phyloP scores from a whole-genome alignment of 2,329 filamentous ascomycete genomes.

The Chrysoporthe cubensis region DNA sequence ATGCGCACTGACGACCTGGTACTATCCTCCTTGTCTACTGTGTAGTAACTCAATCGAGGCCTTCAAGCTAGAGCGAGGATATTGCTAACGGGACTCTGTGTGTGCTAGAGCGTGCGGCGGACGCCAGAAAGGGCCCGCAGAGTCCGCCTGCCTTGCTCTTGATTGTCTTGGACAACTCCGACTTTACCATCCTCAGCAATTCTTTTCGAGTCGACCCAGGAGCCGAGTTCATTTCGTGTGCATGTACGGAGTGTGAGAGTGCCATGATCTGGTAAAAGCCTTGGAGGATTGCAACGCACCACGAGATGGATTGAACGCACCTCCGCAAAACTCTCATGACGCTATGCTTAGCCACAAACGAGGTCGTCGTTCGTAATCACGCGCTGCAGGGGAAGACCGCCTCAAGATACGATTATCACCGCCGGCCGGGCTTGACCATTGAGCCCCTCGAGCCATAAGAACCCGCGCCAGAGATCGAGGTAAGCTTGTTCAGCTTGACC shows the following conservation, averaged over 20 bases:
- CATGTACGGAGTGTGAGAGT: not conserved
- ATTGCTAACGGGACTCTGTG: not conserved
- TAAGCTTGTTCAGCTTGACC: conserved; percentile 65
- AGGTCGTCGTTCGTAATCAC: not conserved
- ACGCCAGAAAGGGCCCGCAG: not conserved
- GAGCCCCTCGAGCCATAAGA: conserved; percentile 28
- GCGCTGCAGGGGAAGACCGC: not conserved
- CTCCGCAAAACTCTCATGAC: not conserved
- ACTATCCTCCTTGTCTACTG: not conserved
- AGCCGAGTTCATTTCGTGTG: not conserved
- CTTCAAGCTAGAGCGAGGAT: not conserved
- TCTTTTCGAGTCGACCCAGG: not conserved
- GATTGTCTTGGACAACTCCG: not conserved
- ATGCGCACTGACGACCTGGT: not conserved
- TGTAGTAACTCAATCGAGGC: not conserved
- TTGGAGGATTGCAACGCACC: not conserved
- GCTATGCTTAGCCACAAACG: not conserved
- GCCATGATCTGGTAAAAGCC: not conserved
- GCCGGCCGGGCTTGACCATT: conserved; percentile 16
- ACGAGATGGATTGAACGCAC: not conserved
- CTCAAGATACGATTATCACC: conserved; percentile 4
- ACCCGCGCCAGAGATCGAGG: conserved; percentile 59
- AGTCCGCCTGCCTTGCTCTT: not conserved
- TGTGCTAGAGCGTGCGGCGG: not conserved
- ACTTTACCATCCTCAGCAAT: not conserved